Evolutionary conservation across 1,284 basidiomycete species (phyloP).

Genomic region (Apiotrichum sp.): DNA sequence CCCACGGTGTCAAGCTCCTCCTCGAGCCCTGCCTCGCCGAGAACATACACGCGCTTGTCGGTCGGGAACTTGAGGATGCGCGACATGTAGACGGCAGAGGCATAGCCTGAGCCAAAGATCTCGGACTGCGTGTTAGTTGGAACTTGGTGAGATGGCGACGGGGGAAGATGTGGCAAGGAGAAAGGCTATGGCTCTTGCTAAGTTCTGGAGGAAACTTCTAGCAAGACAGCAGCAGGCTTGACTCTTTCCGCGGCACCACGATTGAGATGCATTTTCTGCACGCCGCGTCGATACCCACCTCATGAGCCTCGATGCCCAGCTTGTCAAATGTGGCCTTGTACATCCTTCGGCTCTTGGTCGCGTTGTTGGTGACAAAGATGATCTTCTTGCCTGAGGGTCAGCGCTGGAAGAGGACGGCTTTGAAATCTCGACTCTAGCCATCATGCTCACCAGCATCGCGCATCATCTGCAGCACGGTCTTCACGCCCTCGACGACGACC

Average conservation of each 20-base stretch:
- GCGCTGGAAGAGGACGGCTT: no score
- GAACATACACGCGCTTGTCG: constrained; percentile 91
- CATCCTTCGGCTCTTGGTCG: constrained; percentile 79
- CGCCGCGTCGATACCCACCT: constrained; percentile 54
- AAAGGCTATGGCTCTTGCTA: no score
- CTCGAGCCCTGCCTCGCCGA: constrained; percentile 87
- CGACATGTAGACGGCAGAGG: constrained; percentile 86
- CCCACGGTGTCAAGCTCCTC: constrained; percentile 85
- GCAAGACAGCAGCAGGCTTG: no score
- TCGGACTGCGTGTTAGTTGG: constrained; percentile 60
- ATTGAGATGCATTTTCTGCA: no score
- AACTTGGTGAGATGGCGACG: no score
- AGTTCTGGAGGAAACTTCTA: no score
- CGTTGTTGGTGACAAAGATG: constrained; percentile 96
- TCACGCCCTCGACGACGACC: constrained; percentile 66
- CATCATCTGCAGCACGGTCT: constrained; percentile 64
- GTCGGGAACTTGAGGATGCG: constrained; percentile 80
- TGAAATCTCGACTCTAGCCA: no score
- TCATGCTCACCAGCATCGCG: constrained; percentile 44
- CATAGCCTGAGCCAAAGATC: constrained; percentile 92
- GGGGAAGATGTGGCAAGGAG: no score
- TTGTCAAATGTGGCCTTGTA: constrained; percentile 89
- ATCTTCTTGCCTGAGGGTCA: constrained; percentile 65
- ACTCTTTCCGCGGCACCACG: no score
- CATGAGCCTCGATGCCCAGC: constrained; percentile 75